Evolutionary conservation across 768 basidiomycete species (phyloP), one percentile per base, ranked within the genome.

Genomic region (Mrakia frigida): DNA sequence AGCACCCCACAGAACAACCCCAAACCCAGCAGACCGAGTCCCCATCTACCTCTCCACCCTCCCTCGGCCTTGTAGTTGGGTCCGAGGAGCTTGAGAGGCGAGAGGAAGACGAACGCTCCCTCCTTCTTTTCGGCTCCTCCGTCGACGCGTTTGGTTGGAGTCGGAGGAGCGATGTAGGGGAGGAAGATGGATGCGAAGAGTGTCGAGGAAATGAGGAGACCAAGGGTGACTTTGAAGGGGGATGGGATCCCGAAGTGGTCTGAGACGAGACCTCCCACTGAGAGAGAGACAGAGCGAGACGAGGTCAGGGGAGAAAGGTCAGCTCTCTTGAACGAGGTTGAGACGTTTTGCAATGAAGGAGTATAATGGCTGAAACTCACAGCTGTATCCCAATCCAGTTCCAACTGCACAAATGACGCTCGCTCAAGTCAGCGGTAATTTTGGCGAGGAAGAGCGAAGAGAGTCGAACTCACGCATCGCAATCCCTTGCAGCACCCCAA

Each of bases 171-270:
- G 71, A 82, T 78, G 74, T 84, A 82, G 16, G 83, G 83, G 1
- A 84, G 78, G 80, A 81, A 81, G 59, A 81, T 37, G 28, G 72
- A 76, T 0, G 79, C 80, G 76, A 79, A 79, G 73, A 82, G 65
- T 0, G 81, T 82, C 43, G 79, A 79, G 61, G 78, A 78, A 56
- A 80, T 79, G 16, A 83, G 77, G 18, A 82, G 79, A 63, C 61
- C 67, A 70, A 82, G 78, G 13, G 83, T 80, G 37, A 79, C 75
- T 73, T 81, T 70, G 77, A 83, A 84, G 2, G 83, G 83, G 0
- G 82, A 80, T 16, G 79, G 65, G 6, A 77, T 63, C 37, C 79
- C 80, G 41, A 82, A 74, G 61, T 52, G 35, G 31, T 80, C 79
- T 4, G 77, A 78, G 37, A 80, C 67, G 1, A 78, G 28, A 0